Conservation (phyloP, 1,284 basidiomycete species). For the Marasmius fiardii region DNA sequence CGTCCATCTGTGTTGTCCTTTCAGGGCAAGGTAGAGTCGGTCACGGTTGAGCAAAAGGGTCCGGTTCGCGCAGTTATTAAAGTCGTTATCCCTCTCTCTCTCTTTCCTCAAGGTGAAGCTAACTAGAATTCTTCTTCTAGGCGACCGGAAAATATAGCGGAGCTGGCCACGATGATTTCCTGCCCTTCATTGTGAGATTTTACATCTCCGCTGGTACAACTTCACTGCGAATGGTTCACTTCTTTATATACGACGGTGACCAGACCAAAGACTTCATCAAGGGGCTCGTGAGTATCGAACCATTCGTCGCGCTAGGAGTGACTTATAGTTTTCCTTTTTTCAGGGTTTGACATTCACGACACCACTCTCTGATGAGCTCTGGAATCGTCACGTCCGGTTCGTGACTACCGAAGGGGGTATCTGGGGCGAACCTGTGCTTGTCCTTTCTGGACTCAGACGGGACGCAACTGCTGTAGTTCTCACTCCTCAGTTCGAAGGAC, state of each 20-base stretch:
- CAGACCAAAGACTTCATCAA: slow-evolving; percentile 40
- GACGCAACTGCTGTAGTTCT: slow-evolving; percentile 39
- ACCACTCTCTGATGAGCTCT: slow-evolving; percentile 34
- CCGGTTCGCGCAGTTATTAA: slow-evolving; percentile 42
- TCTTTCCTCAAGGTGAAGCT: too few species aligned
- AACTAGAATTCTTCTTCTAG: slow-evolving; percentile 15
- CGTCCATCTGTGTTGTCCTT: slow-evolving; percentile 25
- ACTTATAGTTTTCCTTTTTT: not conserved
- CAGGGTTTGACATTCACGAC: slow-evolving; percentile 35
- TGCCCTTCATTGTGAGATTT: slow-evolving; percentile 37
- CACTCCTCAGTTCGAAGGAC: slow-evolving; percentile 35
- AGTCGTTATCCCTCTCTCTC: slow-evolving; percentile 16
- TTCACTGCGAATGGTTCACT: slow-evolving; percentile 33
- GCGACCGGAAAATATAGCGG: slow-evolving; percentile 37
- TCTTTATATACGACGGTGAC: slow-evolving; percentile 40
- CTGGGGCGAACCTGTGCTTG: slow-evolving; percentile 37
- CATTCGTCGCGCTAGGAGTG: not conserved
- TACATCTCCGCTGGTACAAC: slow-evolving; percentile 36
- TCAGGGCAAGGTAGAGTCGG: slow-evolving; percentile 28
- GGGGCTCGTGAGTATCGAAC: slow-evolving; percentile 26
- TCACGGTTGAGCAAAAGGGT: slow-evolving; percentile 34
- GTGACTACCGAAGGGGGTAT: slow-evolving; percentile 32
- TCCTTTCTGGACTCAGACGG: slow-evolving; percentile 36
- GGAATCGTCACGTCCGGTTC: slow-evolving; percentile 38
- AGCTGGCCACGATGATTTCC: slow-evolving; percentile 30